A percentile compares a stretch with the other conserved stretches of the same genome.
These are phyloP conservation scores for Candida hispaniensis DNA, from an alignment of 805 yeast genomes.

Conservation along the genomic window DNA sequence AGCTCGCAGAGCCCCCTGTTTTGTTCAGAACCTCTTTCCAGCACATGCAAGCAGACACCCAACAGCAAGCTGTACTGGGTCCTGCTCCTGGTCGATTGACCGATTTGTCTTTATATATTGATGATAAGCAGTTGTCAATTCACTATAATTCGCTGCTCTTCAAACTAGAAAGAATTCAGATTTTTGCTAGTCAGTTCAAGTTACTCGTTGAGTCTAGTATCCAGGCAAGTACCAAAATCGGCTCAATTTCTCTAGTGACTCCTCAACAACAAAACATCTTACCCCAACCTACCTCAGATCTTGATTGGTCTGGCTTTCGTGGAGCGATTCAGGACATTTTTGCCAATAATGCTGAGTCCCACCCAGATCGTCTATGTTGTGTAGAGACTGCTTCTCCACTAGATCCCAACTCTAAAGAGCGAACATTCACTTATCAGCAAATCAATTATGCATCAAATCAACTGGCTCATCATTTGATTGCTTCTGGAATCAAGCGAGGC, in stretches of 20 bases:
- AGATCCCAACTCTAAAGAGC: conserved; percentile 35
- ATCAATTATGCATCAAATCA: conserved; percentile 88
- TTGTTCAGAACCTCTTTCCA: conserved; percentile 38
- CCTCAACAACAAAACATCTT: conserved; percentile 45
- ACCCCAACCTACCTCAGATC: conserved; percentile 79
- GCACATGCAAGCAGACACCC: conserved; percentile 12
- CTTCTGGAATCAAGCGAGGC: conserved; percentile 74
- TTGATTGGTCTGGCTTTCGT: conserved; percentile 84
- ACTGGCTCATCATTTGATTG: conserved; percentile 78
- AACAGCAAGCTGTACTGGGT: conserved; percentile 13
- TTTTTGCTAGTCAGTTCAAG: conserved; percentile 38
- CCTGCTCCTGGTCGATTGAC: conserved; percentile 27
- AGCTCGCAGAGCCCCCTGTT: conserved; percentile 48
- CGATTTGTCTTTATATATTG: conserved; percentile 49
- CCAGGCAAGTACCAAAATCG: conserved; percentile 22
- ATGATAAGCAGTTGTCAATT: conserved; percentile 31
- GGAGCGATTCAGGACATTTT: conserved; percentile 98
- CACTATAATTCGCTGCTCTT: conserved; percentile 70
- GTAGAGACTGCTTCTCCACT: conserved; percentile 75
- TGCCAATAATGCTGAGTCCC: conserved; percentile 68
- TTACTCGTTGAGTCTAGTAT: conserved; percentile 29
- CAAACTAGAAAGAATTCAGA: conserved; percentile 65
- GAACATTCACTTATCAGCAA: conserved; percentile 74
- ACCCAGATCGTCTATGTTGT: conserved; percentile 84
- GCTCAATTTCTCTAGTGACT: conserved; percentile 61